Evolutionary conservation across 768 basidiomycete genomes (phyloP).

Genomic region (Exsudoporus frostii): DNA sequence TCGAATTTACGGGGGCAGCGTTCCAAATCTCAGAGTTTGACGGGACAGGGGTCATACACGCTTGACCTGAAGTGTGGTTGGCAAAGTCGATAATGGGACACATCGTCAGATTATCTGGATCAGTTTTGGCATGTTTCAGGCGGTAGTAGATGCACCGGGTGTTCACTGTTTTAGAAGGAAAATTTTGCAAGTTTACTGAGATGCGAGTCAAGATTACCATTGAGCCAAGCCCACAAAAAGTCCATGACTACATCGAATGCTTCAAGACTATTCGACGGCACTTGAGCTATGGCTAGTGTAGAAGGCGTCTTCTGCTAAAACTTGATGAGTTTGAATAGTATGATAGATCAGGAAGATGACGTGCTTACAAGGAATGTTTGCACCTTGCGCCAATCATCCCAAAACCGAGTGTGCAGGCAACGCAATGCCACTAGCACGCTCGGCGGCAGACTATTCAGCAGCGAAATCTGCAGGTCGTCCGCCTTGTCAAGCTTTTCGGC

Average conservation of each 20-base stretch:
- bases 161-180: constrained; percentile 58
- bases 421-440: constrained; percentile 41
- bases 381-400: constrained; percentile 56
- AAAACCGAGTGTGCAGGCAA: constrained; percentile 46
- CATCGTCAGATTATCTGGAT: constrained; percentile 78
- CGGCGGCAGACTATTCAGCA: constrained; percentile 50
- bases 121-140: constrained; percentile 43
- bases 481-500: constrained; percentile 16
- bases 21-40: constrained; percentile 38
- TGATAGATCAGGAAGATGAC: not conserved
- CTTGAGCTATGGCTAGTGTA: not conserved
- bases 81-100: constrained; percentile 91
- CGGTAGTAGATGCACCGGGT: constrained; percentile 85
- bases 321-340: not conserved
- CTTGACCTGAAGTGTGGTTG: constrained; percentile 57
- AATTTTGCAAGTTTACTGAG: not conserved
- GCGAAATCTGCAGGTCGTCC: constrained; percentile 15
- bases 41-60: constrained; percentile 43
- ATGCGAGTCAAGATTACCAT: constrained; percentile 47
- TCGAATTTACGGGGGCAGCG: constrained; percentile 32
- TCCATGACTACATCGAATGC: constrained; percentile 29
- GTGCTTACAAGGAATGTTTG: constrained; percentile 50
- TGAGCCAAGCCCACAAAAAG: constrained; percentile 91
- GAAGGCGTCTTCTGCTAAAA: constrained; percentile 8
- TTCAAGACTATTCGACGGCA: not conserved